Evolutionary conservation across 805 yeast genomes (phyloP).

Genomic region (Candida silvatica): DNA sequence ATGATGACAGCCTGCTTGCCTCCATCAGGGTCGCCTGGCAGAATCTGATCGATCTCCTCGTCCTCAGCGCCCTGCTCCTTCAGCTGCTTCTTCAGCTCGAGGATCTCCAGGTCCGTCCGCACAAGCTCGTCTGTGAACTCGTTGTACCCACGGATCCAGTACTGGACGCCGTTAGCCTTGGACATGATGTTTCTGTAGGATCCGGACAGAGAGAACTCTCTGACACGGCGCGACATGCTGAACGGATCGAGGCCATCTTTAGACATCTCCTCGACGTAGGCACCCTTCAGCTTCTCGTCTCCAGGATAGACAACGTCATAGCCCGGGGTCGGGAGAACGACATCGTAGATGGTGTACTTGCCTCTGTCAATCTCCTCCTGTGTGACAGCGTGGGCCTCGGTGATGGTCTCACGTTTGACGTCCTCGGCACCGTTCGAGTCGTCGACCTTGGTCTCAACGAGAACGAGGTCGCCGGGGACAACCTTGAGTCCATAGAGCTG

Average conservation of each 20-base stretch:
- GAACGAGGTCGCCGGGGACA: constrained; percentile 76
- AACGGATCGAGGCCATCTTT: constrained; percentile 78
- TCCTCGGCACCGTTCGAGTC: constrained; percentile 62
- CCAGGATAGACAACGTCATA: constrained; percentile 83
- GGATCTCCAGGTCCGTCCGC: constrained; percentile 65
- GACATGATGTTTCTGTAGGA: constrained; percentile 71
- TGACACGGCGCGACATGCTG: constrained; percentile 73
- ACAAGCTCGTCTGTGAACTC: constrained; percentile 65
- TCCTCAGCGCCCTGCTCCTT: constrained; percentile 8
- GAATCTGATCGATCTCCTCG: constrained; percentile 16
- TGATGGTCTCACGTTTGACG: constrained; percentile 43
- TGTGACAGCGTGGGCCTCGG: constrained; percentile 69
- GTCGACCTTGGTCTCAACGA: constrained; percentile 26
- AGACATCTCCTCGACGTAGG: constrained; percentile 67
- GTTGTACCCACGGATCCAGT: constrained; percentile 50
- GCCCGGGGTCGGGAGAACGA: constrained; percentile 96
- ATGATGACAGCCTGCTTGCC: constrained; percentile 61
- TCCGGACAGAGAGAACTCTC: constrained; percentile 89
- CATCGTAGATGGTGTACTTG: constrained; percentile 63
- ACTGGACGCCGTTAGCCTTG: constrained; percentile 57
- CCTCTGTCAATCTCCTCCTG: constrained; percentile 57
- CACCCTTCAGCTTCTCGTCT: constrained; percentile 47
- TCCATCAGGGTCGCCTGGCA: constrained; percentile 29
- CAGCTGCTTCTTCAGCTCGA: constrained; percentile 22
- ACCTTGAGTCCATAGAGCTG: constrained; percentile 59